A percentile compares a stretch with the other conserved stretches of the same genome.
phyloP scores from a whole-genome alignment of 2,329 filamentous ascomycete species.

The Ceratocystis alfenasii region DNA sequence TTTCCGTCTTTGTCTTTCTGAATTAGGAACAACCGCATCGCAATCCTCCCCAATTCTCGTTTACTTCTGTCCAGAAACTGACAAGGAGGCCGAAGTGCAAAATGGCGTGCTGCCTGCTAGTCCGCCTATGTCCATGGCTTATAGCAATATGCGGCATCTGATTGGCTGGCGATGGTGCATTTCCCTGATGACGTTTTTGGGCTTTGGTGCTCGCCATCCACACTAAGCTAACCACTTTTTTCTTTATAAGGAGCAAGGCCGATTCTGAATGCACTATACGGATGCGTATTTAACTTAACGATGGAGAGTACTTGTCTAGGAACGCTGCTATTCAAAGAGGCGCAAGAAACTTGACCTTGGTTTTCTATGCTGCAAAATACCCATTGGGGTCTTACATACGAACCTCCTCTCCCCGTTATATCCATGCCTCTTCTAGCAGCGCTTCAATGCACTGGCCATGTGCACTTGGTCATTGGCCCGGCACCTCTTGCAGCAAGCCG shows the following conservation, averaged over 20 bases:
- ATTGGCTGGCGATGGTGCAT: conserved; percentile 12
- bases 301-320: background rate
- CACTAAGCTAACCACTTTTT: conserved; percentile 11
- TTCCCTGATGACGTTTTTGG: conserved; percentile 16
- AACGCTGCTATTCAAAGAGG: background rate
- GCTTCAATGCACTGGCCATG: conserved; percentile 54
- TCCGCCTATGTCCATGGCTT: background rate
- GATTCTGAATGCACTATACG: background rate
- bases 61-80: too few relatives aligned
- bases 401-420: background rate
- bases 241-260: background rate
- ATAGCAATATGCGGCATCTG: conserved; percentile 5
- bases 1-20: too few relatives aligned
- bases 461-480: conserved; percentile 77
- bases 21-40: too few relatives aligned
- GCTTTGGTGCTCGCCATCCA: conserved; percentile 12
- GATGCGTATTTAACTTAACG: background rate
- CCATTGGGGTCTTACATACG: background rate
- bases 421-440: conserved; percentile 50
- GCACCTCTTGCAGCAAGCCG: conserved; percentile 79
- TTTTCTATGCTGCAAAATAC: background rate
- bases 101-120: conserved; percentile 13
- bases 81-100: background rate
- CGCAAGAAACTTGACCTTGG: background rate
- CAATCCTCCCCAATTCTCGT: too few relatives aligned